Evolutionary conservation across 1,284 basidiomycete species (phyloP), one percentile per base, ranked within the genome.

Genomic region (Ustilago vetiveriae): DNA sequence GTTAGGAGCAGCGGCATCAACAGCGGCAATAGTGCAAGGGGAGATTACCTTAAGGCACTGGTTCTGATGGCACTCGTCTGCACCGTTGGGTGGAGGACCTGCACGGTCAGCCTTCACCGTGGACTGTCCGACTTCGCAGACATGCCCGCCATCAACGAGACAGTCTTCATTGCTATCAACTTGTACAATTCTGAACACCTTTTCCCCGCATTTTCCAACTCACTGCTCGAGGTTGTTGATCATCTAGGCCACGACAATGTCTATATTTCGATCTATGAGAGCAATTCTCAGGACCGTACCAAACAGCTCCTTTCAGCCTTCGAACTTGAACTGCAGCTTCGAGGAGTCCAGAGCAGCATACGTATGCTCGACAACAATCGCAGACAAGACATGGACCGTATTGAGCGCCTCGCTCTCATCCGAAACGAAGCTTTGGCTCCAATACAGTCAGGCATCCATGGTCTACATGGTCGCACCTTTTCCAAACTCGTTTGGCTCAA

Each of bases 191-290:
- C 60, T 4, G 70, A 77, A 41, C 40, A 55, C 22, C 60, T 77
- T 30, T 60, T 77, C 16, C 75, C 75, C n/a, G 45, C 47, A 23
- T 77, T 68, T 41, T 55, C 57, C 17, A 16, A 56, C 13, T 54
- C 63, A 8, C 43, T 77, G 11, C 47, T 75, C 38, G 36, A 55
- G 17, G 30, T 74, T 17, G 54, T 60, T 11, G 37, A 69, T 5
- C 56, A 42, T 7, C 82, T 88, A 26, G 87, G 87, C 14, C 70
- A 80, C 3, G 81, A 84, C 32, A 86, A 87, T 40, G 84, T 86
- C 16, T 88, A 84, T 67, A 80, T 88, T 8, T 87, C 86, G 21
- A 82, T 88, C 41, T 84, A 87, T 65, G 87, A 88, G 74, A 86
- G 85, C 57, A 83, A 86, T 68, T 86, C 85, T 27, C 30, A 64